A percentile compares a stretch with the other conserved stretches of the same genome.
These are phyloP conservation scores for Coemansia sp. DNA, from an alignment of 192 early-diverging fungal genomes.

Conservation along the genomic window DNA sequence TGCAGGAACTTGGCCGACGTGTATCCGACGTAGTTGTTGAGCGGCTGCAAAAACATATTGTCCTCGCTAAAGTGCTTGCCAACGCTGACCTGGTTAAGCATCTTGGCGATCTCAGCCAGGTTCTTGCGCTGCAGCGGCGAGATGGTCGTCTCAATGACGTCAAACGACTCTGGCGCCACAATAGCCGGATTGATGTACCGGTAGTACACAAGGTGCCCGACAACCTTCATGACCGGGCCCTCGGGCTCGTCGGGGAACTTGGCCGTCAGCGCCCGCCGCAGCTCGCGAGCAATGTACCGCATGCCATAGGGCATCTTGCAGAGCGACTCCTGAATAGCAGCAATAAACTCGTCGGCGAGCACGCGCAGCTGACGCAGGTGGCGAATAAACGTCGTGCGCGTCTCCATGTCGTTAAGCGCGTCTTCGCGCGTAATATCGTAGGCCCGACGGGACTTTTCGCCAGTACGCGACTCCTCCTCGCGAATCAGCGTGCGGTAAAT, in stretches of 20 bases:
- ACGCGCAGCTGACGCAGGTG: slow-evolving; percentile 78
- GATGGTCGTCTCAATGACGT: slow-evolving; percentile 87
- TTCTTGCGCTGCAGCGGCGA: slow-evolving; percentile 94
- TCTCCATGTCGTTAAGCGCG: slow-evolving; percentile 82
- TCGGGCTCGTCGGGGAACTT: slow-evolving; percentile 86
- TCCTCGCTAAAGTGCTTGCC: slow-evolving; percentile 76
- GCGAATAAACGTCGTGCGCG: slow-evolving; percentile 64
- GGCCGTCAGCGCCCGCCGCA: slow-evolving; percentile 72
- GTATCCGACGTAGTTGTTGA: slow-evolving; percentile 83
- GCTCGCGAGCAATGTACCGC: slow-evolving; percentile 92
- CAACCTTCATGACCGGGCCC: slow-evolving; percentile 80
- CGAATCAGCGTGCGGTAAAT: slow-evolving; percentile 89
- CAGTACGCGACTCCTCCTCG: slow-evolving; percentile 88
- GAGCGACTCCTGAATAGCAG: slow-evolving; percentile 76
- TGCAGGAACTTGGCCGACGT: slow-evolving; percentile 77
- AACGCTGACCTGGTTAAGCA: slow-evolving; percentile 94
- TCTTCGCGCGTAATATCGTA: slow-evolving; percentile 80
- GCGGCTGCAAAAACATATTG: slow-evolving; percentile 69
- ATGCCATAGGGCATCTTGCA: slow-evolving; percentile 94
- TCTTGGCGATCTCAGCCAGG: slow-evolving; percentile 93
- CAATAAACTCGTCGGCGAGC: slow-evolving; percentile 84
- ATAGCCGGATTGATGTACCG: slow-evolving; percentile 99
- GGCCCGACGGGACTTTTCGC: slow-evolving; percentile 73
- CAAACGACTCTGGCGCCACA: slow-evolving; percentile 95
- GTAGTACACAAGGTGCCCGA: slow-evolving; percentile 97